Conservation (phyloP, 306 rosid genomes). For the Ceratonia siliqua region DNA sequence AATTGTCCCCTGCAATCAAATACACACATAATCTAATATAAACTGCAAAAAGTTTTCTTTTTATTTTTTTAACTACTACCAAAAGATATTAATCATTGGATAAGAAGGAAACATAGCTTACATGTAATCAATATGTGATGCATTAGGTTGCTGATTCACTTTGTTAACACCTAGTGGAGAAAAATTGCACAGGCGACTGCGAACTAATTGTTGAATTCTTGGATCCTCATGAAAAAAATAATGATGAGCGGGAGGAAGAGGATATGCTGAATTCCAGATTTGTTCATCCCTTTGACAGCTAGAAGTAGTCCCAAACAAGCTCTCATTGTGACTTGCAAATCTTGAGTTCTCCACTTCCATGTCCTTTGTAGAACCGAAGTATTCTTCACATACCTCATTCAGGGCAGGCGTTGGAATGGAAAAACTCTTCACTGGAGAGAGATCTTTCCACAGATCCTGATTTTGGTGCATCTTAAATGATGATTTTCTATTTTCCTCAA, state of each 20-base stretch:
- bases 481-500: conserved; percentile 33
- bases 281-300: conserved; percentile 45
- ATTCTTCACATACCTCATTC: conserved; percentile 74
- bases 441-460: conserved; percentile 68
- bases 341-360: conserved; percentile 32
- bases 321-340: conserved; percentile 5
- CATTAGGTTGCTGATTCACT: conserved; percentile 51
- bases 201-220: conserved; percentile 64
- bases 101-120: conserved; percentile 24
- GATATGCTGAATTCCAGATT: conserved; percentile 44
- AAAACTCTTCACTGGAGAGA: conserved; percentile 53
- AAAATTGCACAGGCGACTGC: conserved; percentile 58
- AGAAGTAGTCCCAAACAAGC: conserved; percentile 26
- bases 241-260: conserved; percentile 64
- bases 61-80: neutral
- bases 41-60: neutral
- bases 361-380: conserved; percentile 47
- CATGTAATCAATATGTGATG: conserved; percentile 83
- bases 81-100: conserved; percentile 2
- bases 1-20: conserved; percentile 79
- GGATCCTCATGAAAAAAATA: conserved; percentile 77
- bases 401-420: conserved; percentile 77
- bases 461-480: conserved; percentile 25
- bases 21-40: neutral
- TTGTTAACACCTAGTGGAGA: conserved; percentile 59